Evolutionary conservation across 2,329 filamentous ascomycete genomes (phyloP).

Genomic region (Alternaria gaisen): DNA sequence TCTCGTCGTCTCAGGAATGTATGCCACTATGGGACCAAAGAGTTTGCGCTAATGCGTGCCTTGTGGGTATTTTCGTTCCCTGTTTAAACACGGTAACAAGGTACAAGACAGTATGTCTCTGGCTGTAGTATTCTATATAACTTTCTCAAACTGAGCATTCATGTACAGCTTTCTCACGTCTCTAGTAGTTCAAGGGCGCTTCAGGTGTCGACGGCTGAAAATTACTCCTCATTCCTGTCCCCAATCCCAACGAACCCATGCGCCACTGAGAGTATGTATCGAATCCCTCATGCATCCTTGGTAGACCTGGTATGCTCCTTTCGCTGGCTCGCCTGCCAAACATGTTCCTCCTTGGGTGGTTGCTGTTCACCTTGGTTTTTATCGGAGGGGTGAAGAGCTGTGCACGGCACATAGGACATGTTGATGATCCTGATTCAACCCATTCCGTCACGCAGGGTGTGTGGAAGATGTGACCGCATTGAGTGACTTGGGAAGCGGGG

Average conservation of each 20-base stretch:
- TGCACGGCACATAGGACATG: conserved; percentile 1
- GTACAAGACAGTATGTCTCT: not conserved
- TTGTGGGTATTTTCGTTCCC: too few relatives aligned
- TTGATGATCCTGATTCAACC: not conserved
- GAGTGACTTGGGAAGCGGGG: not conserved
- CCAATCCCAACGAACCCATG: not conserved
- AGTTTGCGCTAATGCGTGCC: not conserved
- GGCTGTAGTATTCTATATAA: not conserved
- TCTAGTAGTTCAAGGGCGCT: not conserved
- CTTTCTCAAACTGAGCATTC: too few relatives aligned
- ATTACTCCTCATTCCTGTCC: not conserved
- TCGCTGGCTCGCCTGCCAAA: not conserved
- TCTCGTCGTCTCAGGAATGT: not conserved
- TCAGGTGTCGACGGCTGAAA: not conserved
- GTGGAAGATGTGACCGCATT: not conserved
- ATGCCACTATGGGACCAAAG: not conserved
- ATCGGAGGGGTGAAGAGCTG: not conserved
- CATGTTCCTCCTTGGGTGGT: not conserved
- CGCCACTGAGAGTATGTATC: not conserved
- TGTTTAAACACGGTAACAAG: too few relatives aligned
- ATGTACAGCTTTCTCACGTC: not conserved
- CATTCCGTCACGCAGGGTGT: not conserved
- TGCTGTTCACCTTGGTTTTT: not conserved
- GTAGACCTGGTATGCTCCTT: not conserved
- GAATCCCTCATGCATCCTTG: not conserved